Base-by-base conservation (phyloP, 2,329 filamentous ascomycete species). In the Nothophoma quercina region DNA sequence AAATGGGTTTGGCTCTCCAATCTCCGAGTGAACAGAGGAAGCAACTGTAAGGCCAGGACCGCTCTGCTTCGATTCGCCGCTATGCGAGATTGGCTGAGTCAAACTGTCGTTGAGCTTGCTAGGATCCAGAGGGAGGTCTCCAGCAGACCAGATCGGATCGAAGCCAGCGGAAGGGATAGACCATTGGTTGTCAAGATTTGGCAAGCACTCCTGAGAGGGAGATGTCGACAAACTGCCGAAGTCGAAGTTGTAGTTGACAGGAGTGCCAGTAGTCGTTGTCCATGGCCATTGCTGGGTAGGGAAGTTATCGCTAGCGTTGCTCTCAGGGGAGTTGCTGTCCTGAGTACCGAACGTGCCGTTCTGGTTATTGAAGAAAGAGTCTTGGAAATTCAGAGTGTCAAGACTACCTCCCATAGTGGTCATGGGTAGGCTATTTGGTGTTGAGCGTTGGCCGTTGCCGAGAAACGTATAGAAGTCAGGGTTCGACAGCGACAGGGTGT, bases 1-100 rank as follows among this genome's bases (percentile, higher is more conserved):
- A 29, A 73, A 71, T 10, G 68, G 55, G 9, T 59, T 56, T 15
- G 67, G 62, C 19, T 76, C 75, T 26, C 71, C 74, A 40, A 73
- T 65, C 40, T 77, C 74, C 12, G 75, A 76, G 29, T 76, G 74
- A 15, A 69, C 64, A n/a, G 74, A 76, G 16, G 75, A 75, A 18
- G 72, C 69, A 19, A 66, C 68, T n/a, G 74, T 75, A 6, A 77
- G 68, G 22, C 72, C 73, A 22, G 74, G 74, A 12, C 67, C 68
- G 54, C 74, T 75, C 35, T 71, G 68, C 41, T 70, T 74, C 0
- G 74, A 76, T 52, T 77, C 74, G 19, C 74, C 74, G 45, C 73
- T 76, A 36, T 75, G 71, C 8, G 74, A 77, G 12, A 73, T 69
- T 2, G 73, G 73, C 55, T 76, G 72, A 2, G 68, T 52, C 47